Base-by-base conservation (phyloP, 441 rosid genomes). In the Euphorbia celastroides region DNA sequence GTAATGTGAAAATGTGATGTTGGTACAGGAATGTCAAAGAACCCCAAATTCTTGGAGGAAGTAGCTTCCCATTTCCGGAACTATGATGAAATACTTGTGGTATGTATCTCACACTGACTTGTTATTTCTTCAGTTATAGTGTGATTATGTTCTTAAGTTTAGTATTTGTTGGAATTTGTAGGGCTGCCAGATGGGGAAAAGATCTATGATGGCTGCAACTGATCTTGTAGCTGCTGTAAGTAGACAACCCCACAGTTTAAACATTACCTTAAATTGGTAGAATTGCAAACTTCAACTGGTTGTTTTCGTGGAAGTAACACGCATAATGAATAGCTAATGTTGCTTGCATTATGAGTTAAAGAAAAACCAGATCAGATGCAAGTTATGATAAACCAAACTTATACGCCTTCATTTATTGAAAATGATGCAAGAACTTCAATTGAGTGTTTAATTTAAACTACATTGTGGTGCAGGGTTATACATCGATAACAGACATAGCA, bases 121-220 rank as follows among this genome's bases (percentile, higher is more conserved):
- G 19, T 51, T 27, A 14, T 25, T 44, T 28, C 23, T 3, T 23
- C 16, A 10, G 42, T 25, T 22, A 10, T 17, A 30, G 9, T 27
- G n/a, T 32, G 12, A 8, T 34, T 14, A 7, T 27, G 38, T 31
- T 28, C 25, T 2, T 52, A 60, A 46, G 22, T 23, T 57, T 16
- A n/a, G 4, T 2, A 60, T 59, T 51, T 65, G 12, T 3, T 58
- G 36, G 2, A 19, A 17, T 67, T 27, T 20, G 48, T 76, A 93
- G 97, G 96, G 98, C 48, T 90, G 96, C 63, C 90, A 93, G 65
- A 66, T 69, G 28, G 98, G 98, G 66, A 75, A 86, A 54, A 77
- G 82, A 60, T 93, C 97, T 60, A 52, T 86, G 70, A 79, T 88
- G 91, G 98, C 97, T 10, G 94, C 94, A 27, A 76, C 81, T 30